Conservation (phyloP, 768 basidiomycete species). For the Tylopilus vinaceipallidus region DNA sequence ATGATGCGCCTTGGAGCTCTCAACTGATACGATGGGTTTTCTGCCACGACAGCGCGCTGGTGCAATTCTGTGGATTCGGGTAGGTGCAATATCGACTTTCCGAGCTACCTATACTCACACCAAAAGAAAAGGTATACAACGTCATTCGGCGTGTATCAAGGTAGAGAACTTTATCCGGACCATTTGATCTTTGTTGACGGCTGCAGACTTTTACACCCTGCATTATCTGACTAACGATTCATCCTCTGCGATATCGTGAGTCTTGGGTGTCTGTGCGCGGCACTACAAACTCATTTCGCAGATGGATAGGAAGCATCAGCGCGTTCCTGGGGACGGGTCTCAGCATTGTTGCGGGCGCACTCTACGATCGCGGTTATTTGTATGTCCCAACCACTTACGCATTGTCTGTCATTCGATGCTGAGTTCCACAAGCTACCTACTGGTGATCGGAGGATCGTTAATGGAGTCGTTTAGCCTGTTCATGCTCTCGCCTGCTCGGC, state of each 20-base stretch:
- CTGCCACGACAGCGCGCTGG: constrained; percentile 24
- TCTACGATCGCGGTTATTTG: constrained; percentile 56
- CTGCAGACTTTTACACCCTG: constrained; percentile 38
- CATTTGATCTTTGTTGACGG: not conserved
- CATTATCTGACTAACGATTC: constrained; percentile 34
- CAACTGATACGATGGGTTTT: not conserved
- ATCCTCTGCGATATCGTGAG: constrained; percentile 38
- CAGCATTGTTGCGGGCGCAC: constrained; percentile 43
- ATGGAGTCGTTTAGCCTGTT: constrained; percentile 42
- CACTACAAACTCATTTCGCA: constrained; percentile 7
- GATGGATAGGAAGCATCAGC: constrained; percentile 50
- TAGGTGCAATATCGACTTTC: not conserved
- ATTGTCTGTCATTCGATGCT: not conserved
- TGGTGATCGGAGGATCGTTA: constrained; percentile 44
- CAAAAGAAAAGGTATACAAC: constrained; percentile 28
- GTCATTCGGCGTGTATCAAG: constrained; percentile 44
- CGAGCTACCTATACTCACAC: not conserved
- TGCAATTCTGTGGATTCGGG: constrained; percentile 36
- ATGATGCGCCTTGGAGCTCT: not conserved
- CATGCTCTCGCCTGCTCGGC: constrained; percentile 45
- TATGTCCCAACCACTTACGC: constrained; percentile 9
- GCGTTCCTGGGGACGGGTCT: constrained; percentile 36
- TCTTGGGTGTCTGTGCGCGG: not conserved
- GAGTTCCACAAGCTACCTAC: constrained; percentile 34
- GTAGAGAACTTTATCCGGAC: constrained; percentile 6